Evolutionary conservation across 345 rosid species (phyloP).

Genomic region (Carallia pectinifolia): DNA sequence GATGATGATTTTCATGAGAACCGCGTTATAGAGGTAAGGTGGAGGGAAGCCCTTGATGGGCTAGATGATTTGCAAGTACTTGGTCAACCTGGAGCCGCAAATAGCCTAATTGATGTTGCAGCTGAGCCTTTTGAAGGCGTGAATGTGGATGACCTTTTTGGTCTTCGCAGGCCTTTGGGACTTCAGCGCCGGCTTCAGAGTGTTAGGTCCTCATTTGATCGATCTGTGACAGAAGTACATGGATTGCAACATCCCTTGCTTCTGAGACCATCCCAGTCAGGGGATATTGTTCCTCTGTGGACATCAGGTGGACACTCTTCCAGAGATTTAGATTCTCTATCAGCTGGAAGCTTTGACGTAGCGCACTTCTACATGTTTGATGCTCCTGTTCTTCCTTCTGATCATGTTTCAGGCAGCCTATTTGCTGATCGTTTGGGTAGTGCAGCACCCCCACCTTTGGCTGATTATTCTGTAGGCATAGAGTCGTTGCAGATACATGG

Average conservation of each 20-base stretch:
- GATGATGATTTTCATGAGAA: slow-evolving; percentile 92
- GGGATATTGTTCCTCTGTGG: slow-evolving; percentile 60
- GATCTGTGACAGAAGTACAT: slow-evolving; percentile 65
- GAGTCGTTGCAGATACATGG: slow-evolving; percentile 63
- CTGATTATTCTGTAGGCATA: slow-evolving; percentile 78
- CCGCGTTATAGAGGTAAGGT: slow-evolving; percentile 85
- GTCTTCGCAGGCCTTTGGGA: slow-evolving; percentile 86
- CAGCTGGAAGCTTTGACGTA: slow-evolving; percentile 72
- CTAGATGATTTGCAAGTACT: slow-evolving; percentile 89
- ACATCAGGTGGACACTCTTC: slow-evolving; percentile 61
- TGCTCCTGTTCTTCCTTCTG: slow-evolving; percentile 82
- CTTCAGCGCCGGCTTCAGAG: slow-evolving; percentile 81
- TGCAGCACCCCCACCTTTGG: slow-evolving; percentile 66
- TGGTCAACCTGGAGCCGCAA: slow-evolving; percentile 74
- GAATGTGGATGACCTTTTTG: slow-evolving; percentile 89
- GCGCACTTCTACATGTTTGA: slow-evolving; percentile 92
- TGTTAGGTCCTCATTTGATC: slow-evolving; percentile 70
- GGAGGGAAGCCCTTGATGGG: slow-evolving; percentile 97
- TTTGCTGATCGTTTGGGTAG: slow-evolving; percentile 68
- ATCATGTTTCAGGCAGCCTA: slow-evolving; percentile 61
- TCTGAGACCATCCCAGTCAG: slow-evolving; percentile 73
- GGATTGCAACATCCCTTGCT: slow-evolving; percentile 95
- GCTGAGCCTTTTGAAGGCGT: slow-evolving; percentile 98
- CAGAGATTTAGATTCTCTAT: slow-evolving; percentile 69
- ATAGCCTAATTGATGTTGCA: slow-evolving; percentile 75